Base-by-base conservation (phyloP, 306 rosid species). In the Notholithocarpus densiflorus region DNA sequence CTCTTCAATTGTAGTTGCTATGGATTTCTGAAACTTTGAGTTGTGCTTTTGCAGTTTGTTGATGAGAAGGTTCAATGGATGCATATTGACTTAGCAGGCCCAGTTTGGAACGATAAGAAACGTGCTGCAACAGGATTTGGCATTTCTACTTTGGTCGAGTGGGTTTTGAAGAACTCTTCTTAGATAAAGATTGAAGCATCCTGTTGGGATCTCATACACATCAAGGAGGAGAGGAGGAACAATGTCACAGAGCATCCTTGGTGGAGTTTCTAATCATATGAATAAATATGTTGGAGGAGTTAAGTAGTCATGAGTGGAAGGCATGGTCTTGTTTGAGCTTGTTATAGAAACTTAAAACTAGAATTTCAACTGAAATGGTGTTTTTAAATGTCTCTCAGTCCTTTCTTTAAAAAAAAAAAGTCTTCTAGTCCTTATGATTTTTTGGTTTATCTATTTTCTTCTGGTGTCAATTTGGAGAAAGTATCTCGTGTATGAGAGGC, bases 21-120 rank as follows among this genome's bases (percentile, higher is more conserved):
- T 6, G 23, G 73, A 68, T 71, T 75, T 74, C 59, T 79, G 75
- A 90, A 71, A 56, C 60, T 57, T 57, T 73, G n/a, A 37, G 4
- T 31, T 71, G 64, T 60, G 82, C 12, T 75, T 82, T 74, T 82
- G 82, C 85, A 96, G 99, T 96, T 91, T 87, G 98, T 93, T 77
- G 98, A 96, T 84, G 99, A 96, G 77, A 96, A 96, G 83, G 94
- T 96, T 76, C 90, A 93, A 20, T 93, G 99, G 99, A 82, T 93
- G 97, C 99, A 96, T 77, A 90, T 96, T 61, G 99, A 96, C 89
- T 59, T 96, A 80, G 97, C 98, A 52, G 99, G 99, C 48, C 98
- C 98, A 1, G 99, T 89, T 60, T 87, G 90, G 90, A 93, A 75
- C 40, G 97, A 96, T 23, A 91, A 96, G 90, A 90, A 89, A 78